Evolutionary conservation across 106 monocot species (phyloP).

Genomic region (Phalaenopsis aphrodite): DNA sequence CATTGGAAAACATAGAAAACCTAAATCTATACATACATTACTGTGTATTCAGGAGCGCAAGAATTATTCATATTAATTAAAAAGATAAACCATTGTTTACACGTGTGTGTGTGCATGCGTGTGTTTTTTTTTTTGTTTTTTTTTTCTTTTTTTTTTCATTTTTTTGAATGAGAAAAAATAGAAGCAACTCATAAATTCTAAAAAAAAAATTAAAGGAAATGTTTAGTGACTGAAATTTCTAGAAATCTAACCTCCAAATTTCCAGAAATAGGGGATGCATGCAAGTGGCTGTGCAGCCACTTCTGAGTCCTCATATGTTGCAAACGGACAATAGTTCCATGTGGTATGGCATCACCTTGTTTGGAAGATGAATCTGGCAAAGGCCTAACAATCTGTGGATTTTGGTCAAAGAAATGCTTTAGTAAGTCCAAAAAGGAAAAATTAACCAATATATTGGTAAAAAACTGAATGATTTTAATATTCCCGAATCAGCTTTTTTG

Average conservation of each 20-base stretch:
- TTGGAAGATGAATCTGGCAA: slow-evolving; percentile 45
- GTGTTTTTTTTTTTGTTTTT: too few relatives aligned
- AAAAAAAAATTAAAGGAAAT: background rate
- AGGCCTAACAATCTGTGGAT: slow-evolving; percentile 49
- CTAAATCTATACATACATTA: too few relatives aligned
- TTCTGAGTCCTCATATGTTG: slow-evolving; percentile 70
- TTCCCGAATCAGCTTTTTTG: too few relatives aligned
- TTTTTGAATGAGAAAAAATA: background rate
- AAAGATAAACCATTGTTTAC: background rate
- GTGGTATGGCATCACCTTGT: slow-evolving; percentile 69
- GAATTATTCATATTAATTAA: background rate
- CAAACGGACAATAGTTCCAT: slow-evolving; percentile 45
- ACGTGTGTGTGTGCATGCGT: too few relatives aligned
- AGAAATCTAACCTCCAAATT: slow-evolving; percentile 53
- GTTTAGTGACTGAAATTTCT: background rate
- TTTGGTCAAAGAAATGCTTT: background rate
- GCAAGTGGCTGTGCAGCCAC: slow-evolving; percentile 75
- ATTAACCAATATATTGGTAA: background rate
- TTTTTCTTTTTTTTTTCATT: background rate
- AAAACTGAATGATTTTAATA: background rate
- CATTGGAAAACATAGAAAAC: background rate
- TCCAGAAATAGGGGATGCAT: slow-evolving; percentile 72
- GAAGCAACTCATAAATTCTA: background rate
- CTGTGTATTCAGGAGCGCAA: background rate
- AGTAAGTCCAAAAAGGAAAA: background rate